Evolutionary conservation across 1,284 basidiomycete species (phyloP).

Genomic region (Cystobasidium slooffiae): DNA sequence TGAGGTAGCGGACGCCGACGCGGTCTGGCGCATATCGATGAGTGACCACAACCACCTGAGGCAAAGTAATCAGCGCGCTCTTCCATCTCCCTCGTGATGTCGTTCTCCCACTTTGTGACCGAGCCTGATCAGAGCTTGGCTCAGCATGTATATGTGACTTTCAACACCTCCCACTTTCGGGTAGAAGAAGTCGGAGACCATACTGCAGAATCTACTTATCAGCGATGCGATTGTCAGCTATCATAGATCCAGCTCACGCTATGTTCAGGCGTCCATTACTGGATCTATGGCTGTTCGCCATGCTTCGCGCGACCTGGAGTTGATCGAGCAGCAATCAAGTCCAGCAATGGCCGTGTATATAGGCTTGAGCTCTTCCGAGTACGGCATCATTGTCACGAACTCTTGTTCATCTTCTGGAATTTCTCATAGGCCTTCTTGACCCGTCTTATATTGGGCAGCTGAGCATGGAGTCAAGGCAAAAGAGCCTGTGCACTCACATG

Average conservation of each 20-base stretch:
- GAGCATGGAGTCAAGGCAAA: too few relatives aligned
- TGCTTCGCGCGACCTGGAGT: not conserved
- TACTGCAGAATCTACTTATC: slow-evolving; percentile 61
- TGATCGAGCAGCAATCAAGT: slow-evolving; percentile 1
- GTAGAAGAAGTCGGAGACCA: slow-evolving; percentile 97
- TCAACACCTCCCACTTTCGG: slow-evolving; percentile 95
- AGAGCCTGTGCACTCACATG: too few relatives aligned
- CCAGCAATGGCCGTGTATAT: too few relatives aligned
- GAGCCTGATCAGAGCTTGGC: slow-evolving; percentile 75
- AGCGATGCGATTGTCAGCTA: not conserved
- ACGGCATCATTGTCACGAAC: too few relatives aligned
- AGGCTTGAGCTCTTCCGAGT: too few relatives aligned
- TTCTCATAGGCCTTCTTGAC: too few relatives aligned
- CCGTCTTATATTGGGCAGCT: too few relatives aligned
- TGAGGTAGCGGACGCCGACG: slow-evolving; percentile 85
- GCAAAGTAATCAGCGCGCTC: not conserved
- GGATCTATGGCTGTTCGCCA: not conserved
- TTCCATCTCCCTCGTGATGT: not conserved
- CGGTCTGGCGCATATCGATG: slow-evolving; percentile 86
- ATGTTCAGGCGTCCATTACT: slow-evolving; percentile 26
- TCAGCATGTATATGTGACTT: slow-evolving; percentile 92
- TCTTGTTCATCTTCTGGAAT: too few relatives aligned
- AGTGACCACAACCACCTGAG: slow-evolving; percentile 88
- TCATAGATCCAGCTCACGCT: slow-evolving; percentile 16
- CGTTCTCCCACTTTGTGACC: slow-evolving; percentile 75